These are phyloP conservation scores for Hyaloscypha bicolor DNA, from an alignment of 495 filamentous ascomycete species.

Conservation along the genomic window DNA sequence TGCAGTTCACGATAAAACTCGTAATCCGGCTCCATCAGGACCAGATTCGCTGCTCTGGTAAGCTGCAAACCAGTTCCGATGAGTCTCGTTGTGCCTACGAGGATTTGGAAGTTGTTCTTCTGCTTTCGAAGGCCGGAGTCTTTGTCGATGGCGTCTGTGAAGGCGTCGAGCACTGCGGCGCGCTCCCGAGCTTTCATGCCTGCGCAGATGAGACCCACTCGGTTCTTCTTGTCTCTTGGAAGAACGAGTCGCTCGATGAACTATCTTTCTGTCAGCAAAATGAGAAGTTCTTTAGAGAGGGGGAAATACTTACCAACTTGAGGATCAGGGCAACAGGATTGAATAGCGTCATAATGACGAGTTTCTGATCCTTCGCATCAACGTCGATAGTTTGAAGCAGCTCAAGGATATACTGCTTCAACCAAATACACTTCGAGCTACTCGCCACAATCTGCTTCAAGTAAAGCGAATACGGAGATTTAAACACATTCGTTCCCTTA, in stretches of 20 bases:
- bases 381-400: slow-evolving; percentile 1
- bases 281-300: too few species aligned
- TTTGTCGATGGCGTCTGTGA: slow-evolving; percentile 12
- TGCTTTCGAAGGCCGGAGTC: slow-evolving; percentile 1
- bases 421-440: slow-evolving; percentile 20
- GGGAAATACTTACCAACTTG: slow-evolving; percentile 11
- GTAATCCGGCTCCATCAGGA: slow-evolving; percentile 18
- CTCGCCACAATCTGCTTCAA: slow-evolving; percentile 6
- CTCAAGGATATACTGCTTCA: slow-evolving; percentile 8
- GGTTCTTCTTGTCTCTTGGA: background rate
- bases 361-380: slow-evolving; percentile 6
- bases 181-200: slow-evolving; percentile 1
- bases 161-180: slow-evolving; percentile 11
- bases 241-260: slow-evolving; percentile 14
- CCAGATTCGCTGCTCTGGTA: slow-evolving; percentile 1
- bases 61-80: slow-evolving; percentile 19
- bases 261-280: background rate
- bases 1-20: slow-evolving; percentile 12
- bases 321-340: slow-evolving; percentile 14
- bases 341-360: slow-evolving; percentile 18
- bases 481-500: background rate
- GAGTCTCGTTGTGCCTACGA: slow-evolving; percentile 17
- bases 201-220: slow-evolving; percentile 8
- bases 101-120: slow-evolving; percentile 10
- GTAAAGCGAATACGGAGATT: background rate